Base-by-base conservation (phyloP, 2,329 filamentous ascomycete species). In the Zymoseptoria brevis region DNA sequence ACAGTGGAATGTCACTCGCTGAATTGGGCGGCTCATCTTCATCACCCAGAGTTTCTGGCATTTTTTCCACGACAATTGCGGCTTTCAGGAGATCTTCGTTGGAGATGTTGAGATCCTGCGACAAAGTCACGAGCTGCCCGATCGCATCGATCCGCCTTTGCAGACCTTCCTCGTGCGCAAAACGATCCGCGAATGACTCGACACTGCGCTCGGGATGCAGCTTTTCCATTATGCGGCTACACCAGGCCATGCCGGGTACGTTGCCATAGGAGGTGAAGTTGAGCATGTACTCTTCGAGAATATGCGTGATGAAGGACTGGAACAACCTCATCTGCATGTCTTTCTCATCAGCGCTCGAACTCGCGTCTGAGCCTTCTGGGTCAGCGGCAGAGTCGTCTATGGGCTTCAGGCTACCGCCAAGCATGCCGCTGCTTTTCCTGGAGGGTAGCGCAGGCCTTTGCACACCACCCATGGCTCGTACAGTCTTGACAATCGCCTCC, bases 281-380 rank as follows among this genome's bases (percentile, higher is more conserved):
- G n/a, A 82, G 84, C 61, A 89, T 80, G 65, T 90, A 93, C 52
- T 87, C 82, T 70, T 92, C 88, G 9, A 92, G 75, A 19, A 92
- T 76, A 69, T 89, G 88, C 0, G 87, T 90, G n/a, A 90, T 79
- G 71, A 94, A 92, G 1, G 86, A 85, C 68, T 90, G 86, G 22
- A 93, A 74, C 16, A 93, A 76, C 59, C 81, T 83, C 41, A 78
- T 78, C 67, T 87, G 83, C 61, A 91, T 76, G 8, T 79, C 81
- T 1, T 76, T 76, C 71, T 92, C 88, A 41, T 79, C 78, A 5
- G 71, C 68, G 7, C 75, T 76, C 0, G 74, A 67, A 16, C 78
- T 77, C 69, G 69, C 68, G 21, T 60, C 57, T 60, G 81, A 77
- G 0, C 70, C 78, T 70, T 87, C 84, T 0, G 83, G 83, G 67